Base-by-base conservation (phyloP, 1,284 basidiomycete species). In the Tilletia indica region DNA sequence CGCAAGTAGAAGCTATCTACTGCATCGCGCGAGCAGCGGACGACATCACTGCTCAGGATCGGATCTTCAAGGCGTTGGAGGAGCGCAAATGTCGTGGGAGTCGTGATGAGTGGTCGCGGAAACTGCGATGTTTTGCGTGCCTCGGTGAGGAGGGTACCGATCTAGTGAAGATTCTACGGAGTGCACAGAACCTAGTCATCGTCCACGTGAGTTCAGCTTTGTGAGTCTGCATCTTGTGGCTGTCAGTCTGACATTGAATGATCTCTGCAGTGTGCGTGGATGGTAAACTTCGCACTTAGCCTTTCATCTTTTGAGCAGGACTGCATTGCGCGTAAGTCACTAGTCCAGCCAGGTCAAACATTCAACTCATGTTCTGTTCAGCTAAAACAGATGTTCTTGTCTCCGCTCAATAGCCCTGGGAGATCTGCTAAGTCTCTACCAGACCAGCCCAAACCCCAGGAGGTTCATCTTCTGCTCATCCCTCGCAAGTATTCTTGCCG, bases 391-490 rank as follows among this genome's bases (percentile, higher is more conserved):
- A 31, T 31, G 25, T 31, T 49, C n/a, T n/a, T 67, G 8, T 34
- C 34, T 58, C 63, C 14, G 67, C 71, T 9, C 77, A 72, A 67
- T 31, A 74, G 34, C 31, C 12, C 54, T 72, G 19, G 81, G 86
- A 61, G 87, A 89, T 80, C 83, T 89, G 25, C 85, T 89, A 72
- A 87, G 87, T 69, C 86, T 89, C 9, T 85, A 86, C 45, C 84
- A 88, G 11, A 73, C 82, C 16, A 87, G 87, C 0, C 83, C 85
- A 0, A 80, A 76, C 14, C 86, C 85, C 16, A 80, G 85, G 34
- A 77, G 80, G 2, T 89, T 89, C 80, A 88, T 86, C 85, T 89
- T 89, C 80, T 87, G 87, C 42, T 89, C 89, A 2, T 88, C 87
- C 4, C 85, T 89, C 64, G 87, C 88, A 39, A 85, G 75, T n/a